Evolutionary conservation across 1,284 basidiomycete species (phyloP).

Genomic region (Ustilago loliicola): DNA sequence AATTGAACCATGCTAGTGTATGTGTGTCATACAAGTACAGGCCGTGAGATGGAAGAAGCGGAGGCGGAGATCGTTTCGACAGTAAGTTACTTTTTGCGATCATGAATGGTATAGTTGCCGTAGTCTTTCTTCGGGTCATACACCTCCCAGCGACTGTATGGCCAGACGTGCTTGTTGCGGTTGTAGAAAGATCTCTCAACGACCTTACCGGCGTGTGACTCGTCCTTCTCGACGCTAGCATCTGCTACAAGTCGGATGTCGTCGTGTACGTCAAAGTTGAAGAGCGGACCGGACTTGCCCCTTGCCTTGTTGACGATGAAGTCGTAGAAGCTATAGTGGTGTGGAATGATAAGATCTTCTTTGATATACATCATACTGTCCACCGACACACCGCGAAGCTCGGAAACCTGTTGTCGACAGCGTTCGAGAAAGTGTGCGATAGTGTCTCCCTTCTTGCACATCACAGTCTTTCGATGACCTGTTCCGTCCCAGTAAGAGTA

Average conservation of each 20-base stretch:
- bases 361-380: constrained; percentile 99
- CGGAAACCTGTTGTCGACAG: constrained; percentile 90
- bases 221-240: constrained; percentile 95
- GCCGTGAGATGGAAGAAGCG: background rate
- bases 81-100: constrained; percentile 41
- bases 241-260: constrained; percentile 95
- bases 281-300: constrained; percentile 96
- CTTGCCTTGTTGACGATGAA: constrained; percentile 98
- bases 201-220: constrained; percentile 98
- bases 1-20: background rate
- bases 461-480: constrained; percentile 92
- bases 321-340: constrained; percentile 99
- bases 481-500: constrained; percentile 99
- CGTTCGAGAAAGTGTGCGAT: constrained; percentile 91
- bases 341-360: constrained; percentile 64
- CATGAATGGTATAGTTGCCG: constrained; percentile 61
- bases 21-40: constrained; percentile 18
- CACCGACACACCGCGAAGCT: constrained; percentile 87
- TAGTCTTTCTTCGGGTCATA: constrained; percentile 64
- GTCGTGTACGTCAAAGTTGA: constrained; percentile 99
- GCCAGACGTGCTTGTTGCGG: constrained; percentile 96
- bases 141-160: constrained; percentile 75
- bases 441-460: constrained; percentile 98
- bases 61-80: background rate
- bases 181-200: constrained; percentile 95